A percentile compares a stretch with the other conserved stretches of the same genome.
Evolutionary conservation across 306 rosid genomes (phyloP).

Genomic region (barrel medic (Medicago truncatula)): MtrunA17r5.0-ANR NC_053049.1:41766001-41766500

Average conservation of each 20-base stretch:
- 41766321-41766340: slow-evolving; percentile 40
- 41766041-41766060: not conserved
- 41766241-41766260: slow-evolving; percentile 19
- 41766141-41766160: slow-evolving; percentile 39
- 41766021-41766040: not conserved
- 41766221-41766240: slow-evolving; percentile 15
- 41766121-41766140: slow-evolving; percentile 36
- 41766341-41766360: slow-evolving; percentile 52
- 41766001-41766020: not conserved
- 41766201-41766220: slow-evolving; percentile 32
- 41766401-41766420: slow-evolving; percentile 49
- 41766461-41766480: not conserved
- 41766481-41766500: no score
- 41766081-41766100: not conserved
- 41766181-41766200: slow-evolving; percentile 43
- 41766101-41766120: not conserved
- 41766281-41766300: slow-evolving; percentile 46
- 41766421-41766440: slow-evolving; percentile 38
- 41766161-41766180: slow-evolving; percentile 11
- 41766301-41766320: slow-evolving; percentile 48
- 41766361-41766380: slow-evolving; percentile 49
- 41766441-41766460: not conserved
- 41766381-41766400: slow-evolving; percentile 48
- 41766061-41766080: not conserved
- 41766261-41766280: slow-evolving; percentile 50